Evolutionary conservation across 2,329 filamentous ascomycete species (phyloP), one percentile per base, ranked within the genome.

Genomic region (Juglanconis juglandina): DNA sequence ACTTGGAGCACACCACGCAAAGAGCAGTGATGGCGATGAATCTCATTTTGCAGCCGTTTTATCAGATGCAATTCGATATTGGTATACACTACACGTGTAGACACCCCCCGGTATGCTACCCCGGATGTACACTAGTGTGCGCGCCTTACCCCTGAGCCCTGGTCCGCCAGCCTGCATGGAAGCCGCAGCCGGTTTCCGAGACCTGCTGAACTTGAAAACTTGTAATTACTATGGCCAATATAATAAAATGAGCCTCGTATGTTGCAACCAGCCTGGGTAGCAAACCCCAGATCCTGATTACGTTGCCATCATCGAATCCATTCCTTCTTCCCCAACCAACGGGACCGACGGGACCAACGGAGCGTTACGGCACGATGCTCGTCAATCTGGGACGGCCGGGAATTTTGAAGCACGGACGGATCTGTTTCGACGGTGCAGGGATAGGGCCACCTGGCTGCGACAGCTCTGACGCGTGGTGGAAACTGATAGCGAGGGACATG

Each of bases 341-440:
- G 39, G 24, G 24, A 24, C 39, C 39, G 4, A 42, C n/a, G 39
- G 39, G 39, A 39, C 11, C 49, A 17, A 11, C 33, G 5, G 9
- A 5, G 49, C 6, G 33, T 24, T 2, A 17, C 49, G 33, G 34
- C 49, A 13, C 7, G n/a, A 53, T 44, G 13, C 30, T 53, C 39
- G 30, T 44, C n/a, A 44, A 53, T 44, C 24, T 53, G 39, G 37
- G 13, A 41, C 44, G 55, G 46, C 39, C 46, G 51, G 56, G 35
- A 53, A 58, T 44, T 51, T 55, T 49, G 50, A 47, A 37, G 56
- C 56, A 58, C 56, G 49, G 56, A 58, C 56, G n/a, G 32, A 53
- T 56, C 58, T 56, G 58, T 56, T 56, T 60, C 53, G 58, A 47
- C 53, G 17, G 13, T 56, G 8, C 58, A 50, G 56, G 58, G 58